phyloP scores from a whole-genome alignment of 2,329 filamentous ascomycete species.

The Hymenotorrendiella dingleyae region DNA sequence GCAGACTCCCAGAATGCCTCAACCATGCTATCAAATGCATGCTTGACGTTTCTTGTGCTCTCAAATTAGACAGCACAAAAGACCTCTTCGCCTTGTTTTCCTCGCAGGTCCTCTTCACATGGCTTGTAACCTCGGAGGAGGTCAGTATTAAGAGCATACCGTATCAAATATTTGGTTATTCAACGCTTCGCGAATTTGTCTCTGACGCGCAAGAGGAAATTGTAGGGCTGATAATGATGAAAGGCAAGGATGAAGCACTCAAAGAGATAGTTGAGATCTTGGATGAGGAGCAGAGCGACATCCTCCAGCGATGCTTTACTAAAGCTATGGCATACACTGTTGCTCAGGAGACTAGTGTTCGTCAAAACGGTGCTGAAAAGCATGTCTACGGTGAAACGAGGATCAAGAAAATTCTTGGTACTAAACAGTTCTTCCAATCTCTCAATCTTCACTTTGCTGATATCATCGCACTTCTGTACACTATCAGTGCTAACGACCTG shows the following conservation, averaged over 20 bases:
- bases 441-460: slow-evolving; percentile 68
- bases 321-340: slow-evolving; percentile 80
- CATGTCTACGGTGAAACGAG: slow-evolving; percentile 55
- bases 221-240: slow-evolving; percentile 76
- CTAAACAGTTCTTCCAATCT: slow-evolving; percentile 55
- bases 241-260: slow-evolving; percentile 60
- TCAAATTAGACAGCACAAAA: slow-evolving; percentile 60
- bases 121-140: slow-evolving; percentile 53
- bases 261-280: slow-evolving; percentile 55
- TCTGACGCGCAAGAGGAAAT: slow-evolving; percentile 68
- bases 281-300: slow-evolving; percentile 43
- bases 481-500: slow-evolving; percentile 70
- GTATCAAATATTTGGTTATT: slow-evolving; percentile 78
- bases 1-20: slow-evolving; percentile 58
- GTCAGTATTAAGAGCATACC: slow-evolving; percentile 68
- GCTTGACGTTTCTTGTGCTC: slow-evolving; percentile 53
- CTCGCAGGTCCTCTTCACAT: slow-evolving; percentile 85
- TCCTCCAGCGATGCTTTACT: slow-evolving; percentile 65
- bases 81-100: slow-evolving; percentile 79
- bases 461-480: slow-evolving; percentile 71
- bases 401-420: slow-evolving; percentile 64
- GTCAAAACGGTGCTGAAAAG: slow-evolving; percentile 36
- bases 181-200: slow-evolving; percentile 61
- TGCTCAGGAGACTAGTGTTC: slow-evolving; percentile 60
- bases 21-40: slow-evolving; percentile 71